These are phyloP conservation scores for Solanum peruvianum DNA, from an alignment of 257 asterid species.

Conservation along the genomic window DNA sequence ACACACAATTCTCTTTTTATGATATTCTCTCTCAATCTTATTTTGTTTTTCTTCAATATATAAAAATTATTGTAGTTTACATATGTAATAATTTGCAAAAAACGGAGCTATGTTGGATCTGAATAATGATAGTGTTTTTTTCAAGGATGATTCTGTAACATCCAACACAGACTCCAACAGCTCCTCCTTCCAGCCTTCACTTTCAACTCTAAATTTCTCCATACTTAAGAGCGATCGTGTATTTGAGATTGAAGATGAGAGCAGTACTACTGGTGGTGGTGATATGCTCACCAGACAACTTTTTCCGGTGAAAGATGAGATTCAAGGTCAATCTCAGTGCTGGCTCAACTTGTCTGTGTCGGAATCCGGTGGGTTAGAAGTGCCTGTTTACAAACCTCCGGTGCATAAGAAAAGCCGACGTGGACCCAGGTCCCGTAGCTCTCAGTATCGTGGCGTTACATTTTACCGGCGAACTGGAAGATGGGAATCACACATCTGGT, in stretches of 20 bases:
- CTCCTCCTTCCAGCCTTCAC: constrained; percentile 17
- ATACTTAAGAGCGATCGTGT: constrained; percentile 24
- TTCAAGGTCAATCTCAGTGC: constrained; percentile 3
- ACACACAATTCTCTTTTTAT: background rate
- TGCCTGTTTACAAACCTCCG: constrained; percentile 16
- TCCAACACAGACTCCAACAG: constrained; percentile 52
- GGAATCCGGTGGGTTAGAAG: constrained; percentile 21
- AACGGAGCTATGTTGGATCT: background rate
- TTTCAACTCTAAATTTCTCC: constrained; percentile 59
- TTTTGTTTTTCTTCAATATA: background rate
- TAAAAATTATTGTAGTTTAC: no score
- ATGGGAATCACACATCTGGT: constrained; percentile 99
- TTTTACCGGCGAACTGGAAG: constrained; percentile 92
- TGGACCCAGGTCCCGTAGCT: constrained; percentile 93
- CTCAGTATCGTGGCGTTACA: constrained; percentile 96
- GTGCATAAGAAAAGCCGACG: constrained; percentile 75
- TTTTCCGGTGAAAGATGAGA: constrained; percentile 29
- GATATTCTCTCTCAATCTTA: no score
- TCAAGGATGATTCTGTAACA: constrained; percentile 34
- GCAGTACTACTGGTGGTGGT: background rate
- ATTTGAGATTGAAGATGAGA: constrained; percentile 28
- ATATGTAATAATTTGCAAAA: no score
- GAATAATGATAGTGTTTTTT: background rate
- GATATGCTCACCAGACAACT: constrained; percentile 37
- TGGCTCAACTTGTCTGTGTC: constrained; percentile 68